A percentile compares a stretch with the other conserved stretches of the same genome.
Conservation (phyloP, 805 yeast species). For the Teunomyces funiuensis region DNA sequence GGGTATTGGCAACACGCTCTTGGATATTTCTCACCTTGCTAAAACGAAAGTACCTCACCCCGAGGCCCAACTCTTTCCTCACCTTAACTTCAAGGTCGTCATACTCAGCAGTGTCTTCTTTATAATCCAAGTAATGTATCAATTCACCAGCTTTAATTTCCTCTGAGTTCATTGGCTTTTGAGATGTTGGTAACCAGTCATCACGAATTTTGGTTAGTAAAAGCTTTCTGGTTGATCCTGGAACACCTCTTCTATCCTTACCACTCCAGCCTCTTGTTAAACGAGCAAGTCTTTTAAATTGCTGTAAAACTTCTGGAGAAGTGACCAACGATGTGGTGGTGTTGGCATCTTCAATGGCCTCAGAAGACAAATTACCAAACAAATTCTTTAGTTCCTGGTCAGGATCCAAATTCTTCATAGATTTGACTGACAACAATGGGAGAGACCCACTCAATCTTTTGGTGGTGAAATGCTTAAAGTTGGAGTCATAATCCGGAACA, state of each 20-base stretch:
- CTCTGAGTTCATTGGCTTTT: constrained; percentile 61
- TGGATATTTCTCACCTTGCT: constrained; percentile 29
- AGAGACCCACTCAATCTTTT: constrained; percentile 40
- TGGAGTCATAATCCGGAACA: constrained; percentile 41
- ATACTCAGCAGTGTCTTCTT: constrained; percentile 30
- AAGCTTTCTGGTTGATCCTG: constrained; percentile 70
- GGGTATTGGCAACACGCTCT: constrained; percentile 43
- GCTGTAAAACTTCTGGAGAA: constrained; percentile 66
- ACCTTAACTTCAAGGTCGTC: constrained; percentile 29
- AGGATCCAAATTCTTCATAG: constrained; percentile 62
- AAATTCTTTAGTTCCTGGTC: constrained; percentile 70
- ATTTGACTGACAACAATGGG: constrained; percentile 42
- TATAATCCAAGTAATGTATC: constrained; percentile 31
- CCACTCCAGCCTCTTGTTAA: constrained; percentile 86
- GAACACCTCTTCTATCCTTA: constrained; percentile 66
- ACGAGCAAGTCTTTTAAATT: constrained; percentile 56
- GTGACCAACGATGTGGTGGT: constrained; percentile 68
- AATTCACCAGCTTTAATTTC: constrained; percentile 45
- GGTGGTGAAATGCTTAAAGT: constrained; percentile 47
- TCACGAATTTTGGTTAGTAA: constrained; percentile 70
- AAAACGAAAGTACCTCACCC: constrained; percentile 60
- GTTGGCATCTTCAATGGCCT: constrained; percentile 72
- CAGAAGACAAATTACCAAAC: constrained; percentile 69
- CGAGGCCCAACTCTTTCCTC: constrained; percentile 34
- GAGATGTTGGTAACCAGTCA: constrained; percentile 74